Percentiles rank a stretch among this genome's conserved stretches.
These are phyloP conservation scores for Dipteronia sinensis DNA, from an alignment of 345 rosid species.

Conservation along the genomic window DNA sequence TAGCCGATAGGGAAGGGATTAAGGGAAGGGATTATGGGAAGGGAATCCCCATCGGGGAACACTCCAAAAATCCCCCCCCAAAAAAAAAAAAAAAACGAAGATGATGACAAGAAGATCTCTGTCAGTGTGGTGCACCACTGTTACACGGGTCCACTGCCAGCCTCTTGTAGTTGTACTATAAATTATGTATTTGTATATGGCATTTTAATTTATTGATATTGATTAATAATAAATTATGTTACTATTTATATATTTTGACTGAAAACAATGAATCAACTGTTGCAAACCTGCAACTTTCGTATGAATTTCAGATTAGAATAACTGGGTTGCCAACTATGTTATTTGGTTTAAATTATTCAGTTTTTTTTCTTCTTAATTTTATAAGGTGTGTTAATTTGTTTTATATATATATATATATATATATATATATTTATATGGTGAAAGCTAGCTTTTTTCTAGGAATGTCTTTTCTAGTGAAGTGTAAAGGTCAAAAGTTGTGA, in stretches of 20 bases:
- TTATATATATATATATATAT: neutral
- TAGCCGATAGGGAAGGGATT: no score
- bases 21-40: no score
- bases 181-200: no score
- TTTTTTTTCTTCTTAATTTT: neutral
- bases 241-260: neutral
- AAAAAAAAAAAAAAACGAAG: slow-evolving; percentile 11
- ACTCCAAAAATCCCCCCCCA: slow-evolving; percentile 33
- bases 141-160: slow-evolving; percentile 1
- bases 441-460: slow-evolving; percentile 16
- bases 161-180: neutral
- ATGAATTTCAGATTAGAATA: neutral
- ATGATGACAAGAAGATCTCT: slow-evolving; percentile 38
- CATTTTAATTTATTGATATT: no score
- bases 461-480: slow-evolving; percentile 49
- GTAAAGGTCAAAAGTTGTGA: slow-evolving; percentile 47
- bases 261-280: neutral
- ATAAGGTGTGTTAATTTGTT: neutral
- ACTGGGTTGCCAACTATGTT: slow-evolving; percentile 18
- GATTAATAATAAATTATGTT: no score
- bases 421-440: slow-evolving; percentile 5
- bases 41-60: slow-evolving; percentile 48
- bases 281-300: slow-evolving; percentile 18
- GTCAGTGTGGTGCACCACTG: slow-evolving; percentile 39
- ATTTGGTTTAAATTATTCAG: neutral